phyloP scores from a whole-genome alignment of 305 asterid species.

The Solanum aculeatissimum region DNA sequence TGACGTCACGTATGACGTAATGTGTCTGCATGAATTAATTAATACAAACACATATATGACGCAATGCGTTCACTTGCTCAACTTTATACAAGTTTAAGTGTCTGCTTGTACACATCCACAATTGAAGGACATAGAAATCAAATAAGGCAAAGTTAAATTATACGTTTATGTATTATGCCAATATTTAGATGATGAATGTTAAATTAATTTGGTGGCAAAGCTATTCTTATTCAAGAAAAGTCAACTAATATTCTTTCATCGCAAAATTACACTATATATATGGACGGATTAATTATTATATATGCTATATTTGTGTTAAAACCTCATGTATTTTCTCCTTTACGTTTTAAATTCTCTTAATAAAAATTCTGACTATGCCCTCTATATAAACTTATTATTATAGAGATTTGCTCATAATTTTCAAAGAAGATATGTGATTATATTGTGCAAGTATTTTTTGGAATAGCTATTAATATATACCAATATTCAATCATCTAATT shows the following conservation, averaged over 20 bases:
- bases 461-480: not conserved
- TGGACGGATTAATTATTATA: not conserved
- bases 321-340: not conserved
- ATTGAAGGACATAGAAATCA: not conserved
- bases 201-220: not conserved
- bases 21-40: too few species aligned
- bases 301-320: not conserved
- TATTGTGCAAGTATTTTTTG: not conserved
- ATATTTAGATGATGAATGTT: not conserved
- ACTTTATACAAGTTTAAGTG: not conserved
- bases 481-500: not conserved
- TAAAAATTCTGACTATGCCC: not conserved
- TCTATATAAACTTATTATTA: not conserved
- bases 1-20: too few species aligned
- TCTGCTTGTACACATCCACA: not conserved
- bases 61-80: not conserved
- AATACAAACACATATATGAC: too few species aligned
- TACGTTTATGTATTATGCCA: not conserved
- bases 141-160: not conserved
- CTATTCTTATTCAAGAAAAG: not conserved
- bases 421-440: not conserved
- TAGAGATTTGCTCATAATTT: not conserved
- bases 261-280: not conserved
- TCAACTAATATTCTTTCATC: not conserved
- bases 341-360: not conserved